Conservation (phyloP, 2,329 filamentous ascomycete genomes). For the Bipolaris gigantea region DNA sequence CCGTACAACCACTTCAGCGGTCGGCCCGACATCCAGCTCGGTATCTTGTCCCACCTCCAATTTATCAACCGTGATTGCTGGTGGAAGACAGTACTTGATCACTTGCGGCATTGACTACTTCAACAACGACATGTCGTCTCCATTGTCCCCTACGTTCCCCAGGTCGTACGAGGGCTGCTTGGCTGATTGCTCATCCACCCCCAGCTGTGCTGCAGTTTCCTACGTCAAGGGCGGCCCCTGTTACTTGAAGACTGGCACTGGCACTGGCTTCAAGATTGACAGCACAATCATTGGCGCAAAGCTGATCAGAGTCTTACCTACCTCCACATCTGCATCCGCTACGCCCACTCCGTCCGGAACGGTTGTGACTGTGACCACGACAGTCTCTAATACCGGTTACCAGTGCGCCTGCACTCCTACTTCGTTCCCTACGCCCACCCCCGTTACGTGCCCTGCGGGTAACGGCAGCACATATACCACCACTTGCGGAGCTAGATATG, state of each 20-base stretch:
- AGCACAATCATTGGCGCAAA: constrained; percentile 21
- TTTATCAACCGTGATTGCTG: not conserved
- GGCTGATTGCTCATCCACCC: constrained; percentile 16
- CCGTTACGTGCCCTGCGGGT: constrained; percentile 18
- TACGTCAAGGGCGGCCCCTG: constrained; percentile 20
- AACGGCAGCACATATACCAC: constrained; percentile 19
- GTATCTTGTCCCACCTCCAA: constrained; percentile 15
- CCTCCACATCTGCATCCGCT: not conserved
- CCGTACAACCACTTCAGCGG: not conserved
- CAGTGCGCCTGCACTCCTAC: constrained; percentile 17
- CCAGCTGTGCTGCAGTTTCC: constrained; percentile 24
- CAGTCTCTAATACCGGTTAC: constrained; percentile 8
- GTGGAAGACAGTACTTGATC: constrained; percentile 7
- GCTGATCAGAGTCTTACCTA: constrained; percentile 4
- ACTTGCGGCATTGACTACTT: constrained; percentile 14
- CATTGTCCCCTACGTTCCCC: constrained; percentile 11
- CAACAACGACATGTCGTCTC: constrained; percentile 3
- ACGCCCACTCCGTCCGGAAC: not conserved
- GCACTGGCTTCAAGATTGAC: constrained; percentile 2
- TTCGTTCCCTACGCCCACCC: not conserved
- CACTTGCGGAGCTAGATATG: constrained; percentile 21
- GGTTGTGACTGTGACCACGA: constrained; percentile 17
- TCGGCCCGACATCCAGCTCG: not conserved
- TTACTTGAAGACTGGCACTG: constrained; percentile 21
- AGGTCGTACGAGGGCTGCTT: constrained; percentile 22